phyloP scores from a whole-genome alignment of 164 flowering plant species.

The Dillenia turbinata region DNA sequence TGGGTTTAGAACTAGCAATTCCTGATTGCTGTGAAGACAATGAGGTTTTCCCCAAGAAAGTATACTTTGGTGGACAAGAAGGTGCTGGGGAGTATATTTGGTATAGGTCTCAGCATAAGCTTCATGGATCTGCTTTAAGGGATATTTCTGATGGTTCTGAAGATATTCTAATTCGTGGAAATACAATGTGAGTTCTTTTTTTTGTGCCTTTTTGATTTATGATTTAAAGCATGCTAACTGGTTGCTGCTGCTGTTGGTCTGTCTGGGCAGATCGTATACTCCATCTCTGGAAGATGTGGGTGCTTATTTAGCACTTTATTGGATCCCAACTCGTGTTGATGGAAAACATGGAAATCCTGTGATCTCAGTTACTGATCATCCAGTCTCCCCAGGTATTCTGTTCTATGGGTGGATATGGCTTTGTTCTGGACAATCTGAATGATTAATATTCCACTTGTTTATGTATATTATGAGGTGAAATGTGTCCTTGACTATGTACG shows the following conservation, averaged over 20 bases:
- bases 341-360: slow-evolving; percentile 72
- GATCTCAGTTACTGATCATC: slow-evolving; percentile 48
- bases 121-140: slow-evolving; percentile 45
- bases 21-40: slow-evolving; percentile 68
- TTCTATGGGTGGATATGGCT: background rate
- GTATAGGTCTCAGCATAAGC: slow-evolving; percentile 60
- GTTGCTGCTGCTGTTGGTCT: background rate
- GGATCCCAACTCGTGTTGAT: slow-evolving; percentile 88
- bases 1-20: slow-evolving; percentile 64
- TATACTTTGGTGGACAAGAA: slow-evolving; percentile 91
- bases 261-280: slow-evolving; percentile 55
- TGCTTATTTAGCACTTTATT: slow-evolving; percentile 65
- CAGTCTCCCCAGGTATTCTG: slow-evolving; percentile 70
- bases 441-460: too few relatives aligned
- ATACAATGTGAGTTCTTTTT: slow-evolving; percentile 51
- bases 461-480: too few relatives aligned
- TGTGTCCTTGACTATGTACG: too few relatives aligned
- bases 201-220: background rate
- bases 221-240: too few relatives aligned
- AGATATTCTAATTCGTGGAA: slow-evolving; percentile 44
- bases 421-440: too few relatives aligned
- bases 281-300: slow-evolving; percentile 94
- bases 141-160: slow-evolving; percentile 35
- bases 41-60: slow-evolving; percentile 61
- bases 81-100: slow-evolving; percentile 75